Conservation (phyloP, 2,329 filamentous ascomycete genomes). For the Colletotrichum sp. region DNA sequence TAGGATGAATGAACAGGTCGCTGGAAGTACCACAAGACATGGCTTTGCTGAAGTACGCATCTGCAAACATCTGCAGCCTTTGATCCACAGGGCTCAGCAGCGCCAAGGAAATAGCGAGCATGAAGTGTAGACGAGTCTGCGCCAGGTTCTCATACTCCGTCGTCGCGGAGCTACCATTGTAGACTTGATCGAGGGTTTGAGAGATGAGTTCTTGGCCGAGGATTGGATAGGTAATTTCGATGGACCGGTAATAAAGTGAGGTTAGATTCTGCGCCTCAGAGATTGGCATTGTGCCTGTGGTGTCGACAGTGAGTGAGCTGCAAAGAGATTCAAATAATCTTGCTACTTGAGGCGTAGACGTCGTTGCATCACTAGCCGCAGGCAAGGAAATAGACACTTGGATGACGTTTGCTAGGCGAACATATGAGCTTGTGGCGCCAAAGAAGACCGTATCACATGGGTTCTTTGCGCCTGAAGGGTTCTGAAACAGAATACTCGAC, state of each 20-base stretch:
- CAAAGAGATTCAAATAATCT: not conserved
- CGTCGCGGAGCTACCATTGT: not conserved
- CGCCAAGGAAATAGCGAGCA: not conserved
- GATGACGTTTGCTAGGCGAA: not conserved
- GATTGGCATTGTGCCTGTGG: not conserved
- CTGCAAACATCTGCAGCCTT: not conserved
- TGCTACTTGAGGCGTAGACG: not conserved
- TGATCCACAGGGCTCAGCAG: not conserved
- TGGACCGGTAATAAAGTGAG: not conserved
- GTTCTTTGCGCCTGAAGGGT: not conserved
- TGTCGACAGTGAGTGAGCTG: not conserved
- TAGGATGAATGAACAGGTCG: not conserved
- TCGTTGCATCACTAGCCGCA: not conserved
- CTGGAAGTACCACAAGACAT: not conserved
- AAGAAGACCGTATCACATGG: not conserved
- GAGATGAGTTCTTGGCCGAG: not conserved
- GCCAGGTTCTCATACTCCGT: not conserved
- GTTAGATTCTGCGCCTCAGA: not conserved
- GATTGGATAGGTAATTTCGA: not conserved
- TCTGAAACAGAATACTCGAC: not conserved
- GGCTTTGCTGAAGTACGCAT: not conserved
- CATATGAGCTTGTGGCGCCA: not conserved
- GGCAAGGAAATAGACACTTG: not conserved
- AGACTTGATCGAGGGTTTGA: not conserved
- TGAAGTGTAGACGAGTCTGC: not conserved